Base-by-base conservation (phyloP, 192 early-diverging fungal genomes). In the Geranomyces michiganensis region DNA sequence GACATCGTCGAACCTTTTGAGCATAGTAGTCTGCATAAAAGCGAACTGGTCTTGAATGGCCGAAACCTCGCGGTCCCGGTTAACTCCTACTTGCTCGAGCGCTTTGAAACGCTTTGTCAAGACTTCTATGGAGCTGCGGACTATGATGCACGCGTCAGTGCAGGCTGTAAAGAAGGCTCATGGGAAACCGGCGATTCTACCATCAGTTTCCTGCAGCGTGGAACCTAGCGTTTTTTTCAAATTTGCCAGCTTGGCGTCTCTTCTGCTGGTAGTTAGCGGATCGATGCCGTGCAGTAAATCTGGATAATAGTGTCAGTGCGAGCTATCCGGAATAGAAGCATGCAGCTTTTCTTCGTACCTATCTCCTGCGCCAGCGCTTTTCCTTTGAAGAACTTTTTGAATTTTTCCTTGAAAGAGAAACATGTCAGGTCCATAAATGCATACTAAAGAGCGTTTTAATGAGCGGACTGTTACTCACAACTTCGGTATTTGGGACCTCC, bases 401-500 rank as follows among this genome's bases (percentile, higher is more conserved):
- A 81, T 62, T 81, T 81, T 17, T 76, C 74, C 78, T 79, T 45
- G 33, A 32, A 15, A 15, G 56, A 62, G n/a, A 7, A 30, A 19
- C 6, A 12, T 26, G 56, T 58, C 12, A 58, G 56, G 19, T 47
- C n/a, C 46, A 10, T 47, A 10, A 47, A 47, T 53, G 3, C 51
- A 53, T 9, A 15, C n/a, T 26, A 3, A 7, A n/a, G n/a, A 26
- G 51, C n/a, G 19, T 14, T 47, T 10, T 53, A n/a, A 53, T 53
- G 4, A 9, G 19, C 19, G n/a, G 51, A 26, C 24, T 53, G 4
- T 3, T 8, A 7, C 58, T 33, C 60, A 72, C 68, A 47, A 79
- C 77, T 56, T 81, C 71, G n/a, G 53, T 55, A 53, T 71, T 79
- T 0, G 84, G 84, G 12, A 85, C 65, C 33, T 85, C 84, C n/a